Evolutionary conservation across 2,329 filamentous ascomycete species (phyloP).

Genomic region (Fusarium compactum): DNA sequence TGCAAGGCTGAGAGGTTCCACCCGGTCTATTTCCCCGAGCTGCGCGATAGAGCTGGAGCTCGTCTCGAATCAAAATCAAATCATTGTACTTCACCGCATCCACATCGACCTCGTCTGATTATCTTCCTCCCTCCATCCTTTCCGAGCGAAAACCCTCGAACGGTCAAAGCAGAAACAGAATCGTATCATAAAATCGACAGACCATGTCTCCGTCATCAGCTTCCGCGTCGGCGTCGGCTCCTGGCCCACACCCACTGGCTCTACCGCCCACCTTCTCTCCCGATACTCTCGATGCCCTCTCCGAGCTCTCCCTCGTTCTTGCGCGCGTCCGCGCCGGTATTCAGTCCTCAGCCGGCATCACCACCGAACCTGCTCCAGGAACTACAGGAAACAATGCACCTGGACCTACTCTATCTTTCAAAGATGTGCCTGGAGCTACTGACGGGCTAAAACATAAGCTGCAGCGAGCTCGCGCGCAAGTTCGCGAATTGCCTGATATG

Average conservation of each 20-base stretch:
- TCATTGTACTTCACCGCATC: constrained; percentile 29
- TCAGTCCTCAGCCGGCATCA: constrained; percentile 56
- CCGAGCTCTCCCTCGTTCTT: constrained; percentile 83
- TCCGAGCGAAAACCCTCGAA: constrained; percentile 18
- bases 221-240: constrained; percentile 32
- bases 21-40: constrained; percentile 32
- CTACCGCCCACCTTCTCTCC: constrained; percentile 77
- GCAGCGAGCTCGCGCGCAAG: constrained; percentile 77
- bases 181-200: constrained; percentile 20
- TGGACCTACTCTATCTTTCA: constrained; percentile 63
- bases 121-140: constrained; percentile 4
- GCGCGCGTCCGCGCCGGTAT: constrained; percentile 73
- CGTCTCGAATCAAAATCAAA: constrained; percentile 12
- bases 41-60: background rate
- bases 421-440: constrained; percentile 83
- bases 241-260: constrained; percentile 58
- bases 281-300: constrained; percentile 86
- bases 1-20: constrained; percentile 43
- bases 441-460: constrained; percentile 86
- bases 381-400: constrained; percentile 51
- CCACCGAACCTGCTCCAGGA: constrained; percentile 54
- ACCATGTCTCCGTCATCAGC: constrained; percentile 49
- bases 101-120: constrained; percentile 35
- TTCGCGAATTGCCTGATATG: constrained; percentile 77
- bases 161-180: constrained; percentile 20